Conservation (phyloP, 805 yeast genomes). For the Hanseniaspora meyeri region DNA sequence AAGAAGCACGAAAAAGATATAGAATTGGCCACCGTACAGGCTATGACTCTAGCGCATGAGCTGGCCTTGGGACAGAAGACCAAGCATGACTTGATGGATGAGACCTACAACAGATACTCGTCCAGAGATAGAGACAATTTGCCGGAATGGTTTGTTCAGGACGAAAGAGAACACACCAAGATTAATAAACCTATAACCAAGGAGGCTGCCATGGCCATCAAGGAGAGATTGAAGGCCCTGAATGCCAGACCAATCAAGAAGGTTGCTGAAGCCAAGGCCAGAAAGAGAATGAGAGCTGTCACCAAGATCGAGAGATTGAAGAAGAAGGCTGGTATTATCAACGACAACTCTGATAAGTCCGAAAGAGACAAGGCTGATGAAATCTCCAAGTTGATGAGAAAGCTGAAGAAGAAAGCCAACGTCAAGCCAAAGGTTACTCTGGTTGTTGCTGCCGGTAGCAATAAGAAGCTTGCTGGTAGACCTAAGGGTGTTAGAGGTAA, state of each 20-base stretch:
- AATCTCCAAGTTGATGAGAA: conserved; percentile 73
- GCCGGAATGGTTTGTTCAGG: conserved; percentile 96
- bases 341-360: conserved; percentile 74
- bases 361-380: conserved; percentile 93
- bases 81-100: conserved; percentile 77
- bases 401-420: conserved; percentile 58
- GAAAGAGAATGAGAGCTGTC: conserved; percentile 88
- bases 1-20: conserved; percentile 48
- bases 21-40: conserved; percentile 83
- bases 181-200: conserved; percentile 85
- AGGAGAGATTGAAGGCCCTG: conserved; percentile 62
- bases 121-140: conserved; percentile 82
- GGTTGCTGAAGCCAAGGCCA: conserved; percentile 94
- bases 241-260: conserved; percentile 98
- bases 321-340: conserved; percentile 84
- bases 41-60: conserved; percentile 96
- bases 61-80: conserved; percentile 79
- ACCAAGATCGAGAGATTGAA: conserved; percentile 75
- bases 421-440: conserved; percentile 72
- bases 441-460: conserved; percentile 76
- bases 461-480: conserved; percentile 82
- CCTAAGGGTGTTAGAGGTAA: conserved; percentile 95
- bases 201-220: conserved; percentile 72
- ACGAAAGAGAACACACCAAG: conserved; percentile 77
- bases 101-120: conserved; percentile 82